Evolutionary conservation across 164 flowering plant genomes (phyloP).

Genomic region (Brasenia schreberi): DNA sequence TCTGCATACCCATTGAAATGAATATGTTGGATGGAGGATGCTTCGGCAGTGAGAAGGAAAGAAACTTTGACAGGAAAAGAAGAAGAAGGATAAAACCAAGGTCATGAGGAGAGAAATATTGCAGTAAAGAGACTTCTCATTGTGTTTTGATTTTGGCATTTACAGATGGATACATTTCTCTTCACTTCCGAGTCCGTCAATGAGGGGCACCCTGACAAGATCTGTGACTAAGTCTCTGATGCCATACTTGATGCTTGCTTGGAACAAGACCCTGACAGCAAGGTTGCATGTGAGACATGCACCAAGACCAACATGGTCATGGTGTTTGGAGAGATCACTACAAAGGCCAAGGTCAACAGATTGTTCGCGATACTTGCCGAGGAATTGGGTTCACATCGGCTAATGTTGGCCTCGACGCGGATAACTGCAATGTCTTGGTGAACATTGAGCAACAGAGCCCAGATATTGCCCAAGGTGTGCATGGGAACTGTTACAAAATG

Average conservation of each 20-base stretch:
- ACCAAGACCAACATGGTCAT: constrained; percentile 66
- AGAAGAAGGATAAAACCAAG: no score
- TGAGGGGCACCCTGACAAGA: constrained; percentile 73
- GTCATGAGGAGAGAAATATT: no score
- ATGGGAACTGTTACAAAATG: constrained; percentile 22
- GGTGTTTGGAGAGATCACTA: constrained; percentile 66
- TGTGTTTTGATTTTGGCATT: no score
- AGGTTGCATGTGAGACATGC: constrained; percentile 64
- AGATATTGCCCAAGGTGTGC: constrained; percentile 69
- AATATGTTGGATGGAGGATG: no score
- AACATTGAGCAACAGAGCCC: constrained; percentile 71
- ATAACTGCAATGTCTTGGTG: constrained; percentile 62
- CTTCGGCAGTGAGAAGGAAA: no score
- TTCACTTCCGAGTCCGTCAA: constrained; percentile 68
- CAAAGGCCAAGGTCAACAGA: constrained; percentile 47
- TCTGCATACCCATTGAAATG: no score
- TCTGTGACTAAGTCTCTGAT: constrained; percentile 64
- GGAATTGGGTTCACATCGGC: constrained; percentile 44
- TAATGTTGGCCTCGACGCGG: constrained; percentile 67
- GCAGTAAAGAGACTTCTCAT: no score
- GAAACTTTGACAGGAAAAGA: no score
- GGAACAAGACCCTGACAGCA: constrained; percentile 56
- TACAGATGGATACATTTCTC: no score
- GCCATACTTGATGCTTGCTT: constrained; percentile 68
- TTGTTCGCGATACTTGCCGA: constrained; percentile 58